Conservation (phyloP, 495 filamentous ascomycete genomes). For the Astrocystis sublimbata region DNA sequence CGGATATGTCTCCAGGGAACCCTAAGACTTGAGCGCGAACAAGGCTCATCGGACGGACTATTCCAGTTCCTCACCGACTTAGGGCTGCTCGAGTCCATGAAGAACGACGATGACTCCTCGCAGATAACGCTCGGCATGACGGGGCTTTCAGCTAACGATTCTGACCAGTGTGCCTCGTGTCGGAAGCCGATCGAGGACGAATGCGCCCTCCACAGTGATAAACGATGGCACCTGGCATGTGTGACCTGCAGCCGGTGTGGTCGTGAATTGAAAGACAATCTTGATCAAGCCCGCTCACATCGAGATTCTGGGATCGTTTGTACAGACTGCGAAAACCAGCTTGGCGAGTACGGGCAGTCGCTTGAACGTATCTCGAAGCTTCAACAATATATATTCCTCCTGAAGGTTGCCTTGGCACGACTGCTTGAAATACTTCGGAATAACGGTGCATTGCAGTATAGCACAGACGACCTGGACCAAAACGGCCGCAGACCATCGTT, state of each 20-base stretch:
- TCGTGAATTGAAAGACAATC: slow-evolving; percentile 63
- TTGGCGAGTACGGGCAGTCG: slow-evolving; percentile 37
- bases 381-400: slow-evolving; percentile 89
- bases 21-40: slow-evolving; percentile 86
- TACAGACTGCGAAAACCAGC: slow-evolving; percentile 54
- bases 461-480: slow-evolving; percentile 8
- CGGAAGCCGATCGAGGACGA: slow-evolving; percentile 91
- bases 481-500: slow-evolving; percentile 3
- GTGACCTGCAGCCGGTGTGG: slow-evolving; percentile 74
- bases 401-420: slow-evolving; percentile 87
- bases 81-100: slow-evolving; percentile 68
- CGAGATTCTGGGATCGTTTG: slow-evolving; percentile 68
- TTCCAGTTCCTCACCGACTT: slow-evolving; percentile 80
- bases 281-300: slow-evolving; percentile 66
- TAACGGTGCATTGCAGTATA: slow-evolving; percentile 69
- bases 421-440: slow-evolving; percentile 82
- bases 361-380: slow-evolving; percentile 73
- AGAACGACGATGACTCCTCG: slow-evolving; percentile 68
- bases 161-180: slow-evolving; percentile 79
- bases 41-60: slow-evolving; percentile 69
- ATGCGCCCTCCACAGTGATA: slow-evolving; percentile 70
- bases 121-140: slow-evolving; percentile 73
- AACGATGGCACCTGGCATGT: slow-evolving; percentile 82
- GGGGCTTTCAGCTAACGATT: slow-evolving; percentile 71
- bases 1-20: slow-evolving; percentile 94